A percentile compares a stretch with the other conserved stretches of the same genome.
Evolutionary conservation across 305 asterid genomes (phyloP).

Genomic region (Plantago lanceolata): DNA sequence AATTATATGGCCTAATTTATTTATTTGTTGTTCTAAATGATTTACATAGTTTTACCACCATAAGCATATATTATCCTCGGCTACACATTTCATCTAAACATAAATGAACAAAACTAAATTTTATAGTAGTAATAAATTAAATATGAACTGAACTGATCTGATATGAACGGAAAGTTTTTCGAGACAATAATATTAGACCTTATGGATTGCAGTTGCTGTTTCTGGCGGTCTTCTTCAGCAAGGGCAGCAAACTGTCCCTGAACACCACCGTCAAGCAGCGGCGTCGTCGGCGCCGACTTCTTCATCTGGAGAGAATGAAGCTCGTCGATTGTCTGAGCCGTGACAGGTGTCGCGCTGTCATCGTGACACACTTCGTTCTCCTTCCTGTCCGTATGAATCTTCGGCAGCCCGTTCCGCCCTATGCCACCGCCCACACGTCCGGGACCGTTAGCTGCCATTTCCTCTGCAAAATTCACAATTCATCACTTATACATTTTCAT

Average conservation of each 20-base stretch:
- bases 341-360: conserved; percentile 78
- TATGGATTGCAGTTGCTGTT: conserved; percentile 84
- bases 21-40: no score
- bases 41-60: no score
- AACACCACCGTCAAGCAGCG: conserved; percentile 29
- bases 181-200: conserved; percentile 62
- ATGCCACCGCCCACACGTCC: conserved; percentile 29
- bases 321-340: conserved; percentile 84
- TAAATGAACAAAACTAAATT: no score
- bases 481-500: background rate
- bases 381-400: conserved; percentile 71
- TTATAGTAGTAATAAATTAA: no score
- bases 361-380: conserved; percentile 68
- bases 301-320: conserved; percentile 94
- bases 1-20: no score
- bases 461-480: conserved; percentile 7
- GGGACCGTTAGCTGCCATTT: conserved; percentile 39
- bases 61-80: no score
- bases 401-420: conserved; percentile 65
- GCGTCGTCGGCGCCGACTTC: conserved; percentile 87
- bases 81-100: no score
- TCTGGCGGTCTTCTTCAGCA: conserved; percentile 63
- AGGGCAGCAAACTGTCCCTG: conserved; percentile 40
- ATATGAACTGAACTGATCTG: no score
- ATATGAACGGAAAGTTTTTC: no score